Conservation (phyloP, 2,329 filamentous ascomycete species). For the Talaromyces sp. region DNA sequence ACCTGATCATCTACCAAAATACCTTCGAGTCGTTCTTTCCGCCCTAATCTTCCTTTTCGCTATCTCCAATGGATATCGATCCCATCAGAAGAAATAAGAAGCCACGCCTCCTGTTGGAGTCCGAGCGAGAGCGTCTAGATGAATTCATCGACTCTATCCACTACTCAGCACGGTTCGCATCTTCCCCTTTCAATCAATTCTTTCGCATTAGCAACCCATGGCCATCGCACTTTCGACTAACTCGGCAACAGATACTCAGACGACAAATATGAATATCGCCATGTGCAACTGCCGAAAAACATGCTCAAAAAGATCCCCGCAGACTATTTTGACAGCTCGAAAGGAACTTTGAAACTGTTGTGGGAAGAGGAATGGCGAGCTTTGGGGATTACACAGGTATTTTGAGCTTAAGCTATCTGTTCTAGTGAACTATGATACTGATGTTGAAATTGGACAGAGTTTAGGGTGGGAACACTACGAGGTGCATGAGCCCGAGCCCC, state of each 20-base stretch:
- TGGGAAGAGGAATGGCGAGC: slow-evolving; percentile 99
- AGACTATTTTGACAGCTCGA: slow-evolving; percentile 85
- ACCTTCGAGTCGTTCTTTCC: background rate
- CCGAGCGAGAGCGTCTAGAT: slow-evolving; percentile 80
- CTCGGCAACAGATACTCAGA: slow-evolving; percentile 76
- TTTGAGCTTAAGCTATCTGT: background rate
- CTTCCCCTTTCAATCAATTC: background rate
- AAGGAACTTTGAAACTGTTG: slow-evolving; percentile 91
- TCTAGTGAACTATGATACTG: slow-evolving; percentile 7
- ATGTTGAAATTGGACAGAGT: slow-evolving; percentile 62
- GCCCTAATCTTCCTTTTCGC: background rate
- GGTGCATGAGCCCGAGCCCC: slow-evolving; percentile 96
- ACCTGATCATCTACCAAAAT: background rate
- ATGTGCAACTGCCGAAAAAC: slow-evolving; percentile 94
- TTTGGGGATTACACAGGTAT: slow-evolving; percentile 93
- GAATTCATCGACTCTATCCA: slow-evolving; percentile 94
- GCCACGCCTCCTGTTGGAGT: slow-evolving; percentile 76
- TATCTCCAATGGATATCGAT: slow-evolving; percentile 63
- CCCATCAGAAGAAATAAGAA: slow-evolving; percentile 81
- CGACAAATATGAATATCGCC: slow-evolving; percentile 90
- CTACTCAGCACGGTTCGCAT: slow-evolving; percentile 81
- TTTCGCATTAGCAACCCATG: background rate
- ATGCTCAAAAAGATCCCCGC: slow-evolving; percentile 98
- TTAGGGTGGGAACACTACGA: slow-evolving; percentile 99
- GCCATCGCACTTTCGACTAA: slow-evolving; percentile 9